A percentile compares a stretch with the other conserved stretches of the same genome.
phyloP scores from a whole-genome alignment of 225 moss, liverwort and hornwort genomes.

The Rhytidiadelphus loreus region DNA sequence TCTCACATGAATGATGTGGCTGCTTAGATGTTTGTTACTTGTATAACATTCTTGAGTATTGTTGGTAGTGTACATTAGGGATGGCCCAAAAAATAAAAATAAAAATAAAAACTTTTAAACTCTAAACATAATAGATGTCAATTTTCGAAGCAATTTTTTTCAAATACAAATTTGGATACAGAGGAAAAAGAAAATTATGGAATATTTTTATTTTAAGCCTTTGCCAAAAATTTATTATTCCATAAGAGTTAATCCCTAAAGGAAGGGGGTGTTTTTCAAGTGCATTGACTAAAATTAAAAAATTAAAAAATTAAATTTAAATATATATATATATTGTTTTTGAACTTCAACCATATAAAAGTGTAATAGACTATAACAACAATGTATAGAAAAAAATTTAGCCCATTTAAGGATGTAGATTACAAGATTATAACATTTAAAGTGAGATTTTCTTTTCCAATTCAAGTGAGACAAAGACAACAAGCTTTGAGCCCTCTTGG shows the following conservation, averaged over 20 bases:
- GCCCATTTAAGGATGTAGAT: background rate
- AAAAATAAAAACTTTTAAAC: background rate
- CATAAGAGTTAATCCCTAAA: background rate
- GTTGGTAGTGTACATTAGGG: background rate
- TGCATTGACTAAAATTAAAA: background rate
- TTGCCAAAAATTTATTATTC: background rate
- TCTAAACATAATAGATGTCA: background rate
- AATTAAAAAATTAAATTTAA: no score
- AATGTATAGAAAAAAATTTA: accelerated
- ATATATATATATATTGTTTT: no score
- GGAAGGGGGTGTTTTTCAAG: background rate
- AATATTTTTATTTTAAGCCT: background rate
- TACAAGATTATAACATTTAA: background rate
- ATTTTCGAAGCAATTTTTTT: background rate
- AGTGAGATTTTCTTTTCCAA: background rate
- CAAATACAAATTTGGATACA: background rate
- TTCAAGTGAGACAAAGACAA: background rate
- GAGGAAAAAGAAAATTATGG: background rate
- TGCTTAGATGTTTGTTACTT: background rate
- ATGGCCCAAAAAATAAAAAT: background rate
- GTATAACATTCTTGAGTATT: background rate
- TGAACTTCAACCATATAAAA: background rate
- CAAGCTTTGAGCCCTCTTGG: background rate
- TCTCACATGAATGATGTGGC: background rate
- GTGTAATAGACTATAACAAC: accelerated